These are phyloP conservation scores for Galerina sulciceps DNA, from an alignment of 768 basidiomycete genomes.

Conservation along the genomic window DNA sequence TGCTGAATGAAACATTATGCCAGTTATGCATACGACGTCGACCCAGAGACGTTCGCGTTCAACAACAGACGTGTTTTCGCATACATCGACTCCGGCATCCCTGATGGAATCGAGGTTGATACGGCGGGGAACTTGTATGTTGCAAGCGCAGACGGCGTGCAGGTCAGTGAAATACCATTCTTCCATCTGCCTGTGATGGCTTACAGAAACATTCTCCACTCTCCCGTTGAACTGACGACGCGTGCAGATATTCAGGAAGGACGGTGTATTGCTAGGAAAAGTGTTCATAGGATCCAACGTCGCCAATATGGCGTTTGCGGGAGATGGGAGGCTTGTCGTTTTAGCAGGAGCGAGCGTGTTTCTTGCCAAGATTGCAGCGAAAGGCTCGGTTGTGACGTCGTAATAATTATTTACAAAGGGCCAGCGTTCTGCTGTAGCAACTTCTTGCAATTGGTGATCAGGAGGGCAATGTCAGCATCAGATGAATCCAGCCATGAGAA, in stretches of 20 bases:
- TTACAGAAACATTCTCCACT: not conserved
- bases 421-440: no score
- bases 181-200: not conserved
- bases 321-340: constrained; percentile 41
- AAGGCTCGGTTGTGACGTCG: constrained; percentile 5
- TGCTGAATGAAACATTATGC: not conserved
- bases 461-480: no score
- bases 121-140: constrained; percentile 65
- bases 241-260: constrained; percentile 52
- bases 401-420: no score
- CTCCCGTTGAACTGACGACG: not conserved
- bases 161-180: constrained; percentile 47
- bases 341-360: constrained; percentile 49
- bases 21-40: constrained; percentile 73
- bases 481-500: no score
- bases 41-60: constrained; percentile 54
- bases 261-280: constrained; percentile 64
- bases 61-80: constrained; percentile 66
- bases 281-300: constrained; percentile 52
- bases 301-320: constrained; percentile 50
- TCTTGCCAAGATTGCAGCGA: constrained; percentile 46
- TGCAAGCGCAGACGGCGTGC: constrained; percentile 67
- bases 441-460: no score
- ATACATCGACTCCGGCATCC: constrained; percentile 62
- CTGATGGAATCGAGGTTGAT: constrained; percentile 73